Evolutionary conservation across 2,329 filamentous ascomycete species (phyloP).

Genomic region (Penicillium nordicum): DNA sequence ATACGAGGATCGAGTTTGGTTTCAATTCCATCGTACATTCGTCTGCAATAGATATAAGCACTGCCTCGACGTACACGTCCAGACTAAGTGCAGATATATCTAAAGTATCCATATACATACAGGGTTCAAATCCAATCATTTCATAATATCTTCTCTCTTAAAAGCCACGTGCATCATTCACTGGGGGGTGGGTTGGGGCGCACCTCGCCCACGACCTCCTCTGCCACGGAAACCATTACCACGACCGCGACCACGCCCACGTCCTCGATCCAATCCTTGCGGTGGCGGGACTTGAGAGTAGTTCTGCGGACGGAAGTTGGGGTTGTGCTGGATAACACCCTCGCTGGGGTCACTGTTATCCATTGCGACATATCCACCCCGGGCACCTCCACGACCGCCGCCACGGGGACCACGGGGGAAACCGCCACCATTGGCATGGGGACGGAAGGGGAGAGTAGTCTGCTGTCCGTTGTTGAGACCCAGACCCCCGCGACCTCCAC

Average conservation of each 20-base stretch:
- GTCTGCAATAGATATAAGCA: slow-evolving; percentile 1
- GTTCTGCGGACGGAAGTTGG: slow-evolving; percentile 54
- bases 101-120: slow-evolving; percentile 7
- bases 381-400: slow-evolving; percentile 33
- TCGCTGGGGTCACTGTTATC: slow-evolving; percentile 52
- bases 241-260: slow-evolving; percentile 37
- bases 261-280: slow-evolving; percentile 37
- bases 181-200: slow-evolving; percentile 12
- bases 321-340: slow-evolving; percentile 55
- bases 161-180: background rate
- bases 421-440: slow-evolving; percentile 26
- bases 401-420: slow-evolving; percentile 24
- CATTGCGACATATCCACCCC: slow-evolving; percentile 39
- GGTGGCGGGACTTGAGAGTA: slow-evolving; percentile 53
- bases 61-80: background rate
- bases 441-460: slow-evolving; percentile 32
- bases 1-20: background rate
- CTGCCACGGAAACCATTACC: slow-evolving; percentile 33
- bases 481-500: slow-evolving; percentile 34
- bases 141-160: background rate
- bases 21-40: slow-evolving; percentile 8
- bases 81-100: background rate
- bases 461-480: slow-evolving; percentile 24
- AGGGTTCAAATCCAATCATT: slow-evolving; percentile 3
- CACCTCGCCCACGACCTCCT: slow-evolving; percentile 29